Evolutionary conservation across 257 asterid genomes (phyloP), one percentile per base, ranked within the genome.

Genomic region (Solanum neorickii): DNA sequence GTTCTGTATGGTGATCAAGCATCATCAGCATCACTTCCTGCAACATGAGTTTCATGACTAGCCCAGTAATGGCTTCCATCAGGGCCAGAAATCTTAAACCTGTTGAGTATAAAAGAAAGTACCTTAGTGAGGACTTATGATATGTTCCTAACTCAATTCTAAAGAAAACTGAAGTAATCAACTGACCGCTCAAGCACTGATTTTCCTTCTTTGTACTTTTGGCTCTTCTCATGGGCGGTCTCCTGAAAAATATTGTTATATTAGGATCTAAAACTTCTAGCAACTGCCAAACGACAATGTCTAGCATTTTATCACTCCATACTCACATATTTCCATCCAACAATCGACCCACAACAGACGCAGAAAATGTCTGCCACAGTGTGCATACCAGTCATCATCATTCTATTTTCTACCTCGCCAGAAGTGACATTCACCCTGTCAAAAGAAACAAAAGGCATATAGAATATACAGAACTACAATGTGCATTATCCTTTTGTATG

Each of bases 241-340:
- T 92, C 98, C 98, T 95, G 94, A 42, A 72, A 87, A 86, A 46
- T 35, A 37, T 62, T 42, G n/a, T 31, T 29, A 75, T 11, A 76
- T 73, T 23, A 70, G 65, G 49, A 84, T 20, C 78, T 49, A 16
- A 5, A 85, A 73, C 12, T 65, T 56, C 69, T 41, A 31, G 23
- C 39, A 37, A 6, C 69, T 46, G 66, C 62, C 47, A 18, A 69
- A 27, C 42, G 39, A 33, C 33, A 41, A n/a, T 13, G 6, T 41
- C 35, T 76, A n/a, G 16, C 84, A 78, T 78, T 47, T 46, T 16
- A 47, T 12, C 84, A 62, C 14, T 46, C 25, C 16, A 88, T 83
- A 78, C 96, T 92, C 91, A 95, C 98, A 62, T 95, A 95, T 93
- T 91, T 95, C 97, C 98, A 95, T 89, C 98, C 98, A 72, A 95